Base-by-base conservation (phyloP, 495 filamentous ascomycete species). In the Tuber umbilicatum region DNA sequence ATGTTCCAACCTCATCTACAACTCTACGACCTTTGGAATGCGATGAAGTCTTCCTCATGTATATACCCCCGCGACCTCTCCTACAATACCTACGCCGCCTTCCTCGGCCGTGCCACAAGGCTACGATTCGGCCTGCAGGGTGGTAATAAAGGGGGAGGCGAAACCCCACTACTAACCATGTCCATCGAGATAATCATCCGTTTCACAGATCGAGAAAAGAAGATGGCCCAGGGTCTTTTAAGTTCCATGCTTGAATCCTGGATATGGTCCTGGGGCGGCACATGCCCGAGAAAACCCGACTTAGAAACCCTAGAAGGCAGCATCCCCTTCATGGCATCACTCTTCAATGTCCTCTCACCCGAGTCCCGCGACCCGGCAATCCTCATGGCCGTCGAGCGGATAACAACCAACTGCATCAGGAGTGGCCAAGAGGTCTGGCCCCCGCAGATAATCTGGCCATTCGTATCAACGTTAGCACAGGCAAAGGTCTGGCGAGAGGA, bases 171-270 rank as follows among this genome's bases (percentile, higher is more conserved):
- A 42, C 37, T 79, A 7, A 78, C 68, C 40, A 79, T 79, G 77
- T 79, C 75, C 19, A 70, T 79, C 23, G 77, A 79, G 71, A 79
- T 79, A 40, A 78, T 78, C 37, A 42, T 74, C 39, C 17, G 74
- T 16, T 75, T 69, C 19, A 69, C 78, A n/a, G 75, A 50, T 27
- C 45, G 68, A 5, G 72, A 79, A 31, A 68, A 72, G 27, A n/a
- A 78, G 7, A 70, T 47, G 40, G 47, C 45, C 6, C 69, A 73
- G 64, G 55, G 55, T 5, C 55, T 64, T 27, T 55, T 79, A 42
- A 45, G 72, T 21, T 78, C 77, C 4, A 40, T 79, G 43, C 14
- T 79, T 12, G 77, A 79, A 68, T 35, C 77, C n/a, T 79, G 77
- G 77, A 41, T 79, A 31, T 79, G 77, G 77, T 74, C 73, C 31